Evolutionary conservation across 148 eudicot species (phyloP).

Genomic region (Bassia scoparia): DNA sequence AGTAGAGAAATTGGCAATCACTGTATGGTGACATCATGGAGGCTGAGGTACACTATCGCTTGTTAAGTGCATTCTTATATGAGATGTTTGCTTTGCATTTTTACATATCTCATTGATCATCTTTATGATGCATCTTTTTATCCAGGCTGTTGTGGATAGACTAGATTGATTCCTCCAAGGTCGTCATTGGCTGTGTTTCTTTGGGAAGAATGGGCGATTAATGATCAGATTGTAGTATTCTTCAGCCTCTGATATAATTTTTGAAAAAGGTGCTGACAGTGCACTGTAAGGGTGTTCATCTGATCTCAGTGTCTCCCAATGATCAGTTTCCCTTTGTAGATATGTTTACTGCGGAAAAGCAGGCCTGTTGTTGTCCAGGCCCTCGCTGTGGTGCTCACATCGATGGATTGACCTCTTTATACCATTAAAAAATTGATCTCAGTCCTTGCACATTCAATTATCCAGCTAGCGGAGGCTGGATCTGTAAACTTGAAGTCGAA

Average conservation of each 20-base stretch:
- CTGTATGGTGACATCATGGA: slow-evolving; percentile 27
- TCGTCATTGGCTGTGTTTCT: slow-evolving; percentile 22
- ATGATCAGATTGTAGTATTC: not conserved
- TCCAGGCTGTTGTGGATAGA: not conserved
- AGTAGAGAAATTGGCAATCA: slow-evolving; percentile 26
- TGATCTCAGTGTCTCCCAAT: slow-evolving; percentile 20
- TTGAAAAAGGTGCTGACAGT: slow-evolving; percentile 1
- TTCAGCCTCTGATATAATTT: slow-evolving; percentile 10
- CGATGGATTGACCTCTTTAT: slow-evolving; percentile 26
- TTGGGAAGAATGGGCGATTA: slow-evolving; percentile 19
- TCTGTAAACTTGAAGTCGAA: slow-evolving; percentile 37
- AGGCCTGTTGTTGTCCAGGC: slow-evolving; percentile 23
- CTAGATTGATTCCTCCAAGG: slow-evolving; percentile 17
- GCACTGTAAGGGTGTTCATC: slow-evolving; percentile 1
- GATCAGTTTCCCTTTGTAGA: slow-evolving; percentile 38
- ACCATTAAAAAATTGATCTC: slow-evolving; percentile 18
- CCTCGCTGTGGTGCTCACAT: slow-evolving; percentile 18
- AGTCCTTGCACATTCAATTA: slow-evolving; percentile 14
- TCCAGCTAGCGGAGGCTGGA: slow-evolving; percentile 36
- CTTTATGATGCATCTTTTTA: not conserved
- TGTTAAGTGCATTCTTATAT: not conserved
- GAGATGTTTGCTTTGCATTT: not conserved
- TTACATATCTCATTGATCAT: not conserved
- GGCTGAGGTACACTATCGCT: slow-evolving; percentile 19
- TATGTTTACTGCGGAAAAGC: slow-evolving; percentile 31